Evolutionary conservation across 2,329 filamentous ascomycete genomes (phyloP), one percentile per base, ranked within the genome.

Genomic region (Spiromastix sp.): DNA sequence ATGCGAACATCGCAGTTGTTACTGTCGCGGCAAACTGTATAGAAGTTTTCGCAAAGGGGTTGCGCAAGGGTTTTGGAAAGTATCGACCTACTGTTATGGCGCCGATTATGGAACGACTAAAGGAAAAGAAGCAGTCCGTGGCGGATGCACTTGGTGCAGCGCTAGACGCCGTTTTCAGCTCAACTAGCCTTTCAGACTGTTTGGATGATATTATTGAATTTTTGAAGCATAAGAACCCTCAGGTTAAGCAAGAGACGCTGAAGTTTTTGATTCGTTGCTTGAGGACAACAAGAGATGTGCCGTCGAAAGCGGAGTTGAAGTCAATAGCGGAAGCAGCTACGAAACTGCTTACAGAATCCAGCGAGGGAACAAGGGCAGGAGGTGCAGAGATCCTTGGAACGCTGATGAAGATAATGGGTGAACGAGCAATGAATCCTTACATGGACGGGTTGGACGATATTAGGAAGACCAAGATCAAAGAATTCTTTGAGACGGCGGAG

Each of bases 391-490:
- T 91, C 21, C 67, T 98, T 3, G 91, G 93, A 44, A 94, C 87
- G 0, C 61, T 98, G 32, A 96, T 95, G 91, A 98, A 96, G 65
- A 96, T 98, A 37, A 84, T 96, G 65, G 89, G 91, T 27, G 93
- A 98, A 59, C 77, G 91, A 38, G 84, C 84, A 34, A 98, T 98
- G 91, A 85, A 82, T 28, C 81, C 85, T 6, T 83, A 93, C 55
- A 65, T 98, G 11, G 89, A 95, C 44, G 85, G 85, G 3, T 68
- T 98, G 2, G 91, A 98, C 54, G 91, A 98, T 16, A 96, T 96
- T 46, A 77, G 87, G 42, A 96, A 94, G 64, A 82, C 71, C 42
- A 98, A 95, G 60, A 83, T 96, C 56, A 95, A 93, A 64, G 91
- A 98, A 57, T 96, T 77, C 56, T 83, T 79, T 41, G 83, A 89